These are phyloP conservation scores for Blastomyces emzantsi DNA, from an alignment of 2,329 filamentous ascomycete genomes.

Conservation along the genomic window DNA sequence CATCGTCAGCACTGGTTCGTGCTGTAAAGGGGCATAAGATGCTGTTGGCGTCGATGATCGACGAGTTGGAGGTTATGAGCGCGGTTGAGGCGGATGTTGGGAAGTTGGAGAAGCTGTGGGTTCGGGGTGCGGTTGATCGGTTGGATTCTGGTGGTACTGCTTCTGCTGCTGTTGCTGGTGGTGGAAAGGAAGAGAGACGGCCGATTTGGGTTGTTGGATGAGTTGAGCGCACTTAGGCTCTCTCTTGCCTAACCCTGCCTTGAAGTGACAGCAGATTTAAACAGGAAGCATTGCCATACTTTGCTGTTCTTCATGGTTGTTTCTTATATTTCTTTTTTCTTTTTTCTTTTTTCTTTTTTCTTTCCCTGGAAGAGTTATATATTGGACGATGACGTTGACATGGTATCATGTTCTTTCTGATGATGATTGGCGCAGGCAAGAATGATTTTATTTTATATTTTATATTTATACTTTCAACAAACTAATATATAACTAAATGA, in stretches of 20 bases:
- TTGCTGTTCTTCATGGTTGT: neutral
- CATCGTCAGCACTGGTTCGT: slow-evolving; percentile 25
- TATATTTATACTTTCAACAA: neutral
- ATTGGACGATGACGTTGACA: neutral
- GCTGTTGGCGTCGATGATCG: slow-evolving; percentile 28
- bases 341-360: neutral
- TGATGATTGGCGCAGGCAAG: neutral
- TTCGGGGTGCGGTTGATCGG: slow-evolving; percentile 25
- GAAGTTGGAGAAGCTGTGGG: slow-evolving; percentile 26
- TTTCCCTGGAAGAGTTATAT: neutral
- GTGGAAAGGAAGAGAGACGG: slow-evolving; percentile 18
- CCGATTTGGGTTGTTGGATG: neutral
- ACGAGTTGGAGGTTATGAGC: slow-evolving; percentile 30
- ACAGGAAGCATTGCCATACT: neutral
- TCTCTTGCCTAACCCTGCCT: neutral
- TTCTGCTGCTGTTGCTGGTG: neutral
- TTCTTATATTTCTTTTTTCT: neutral
- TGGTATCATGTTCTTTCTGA: neutral
- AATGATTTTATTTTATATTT: neutral
- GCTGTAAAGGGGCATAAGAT: slow-evolving; percentile 24
- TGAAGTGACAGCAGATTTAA: no score
- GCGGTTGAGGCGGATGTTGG: slow-evolving; percentile 30
- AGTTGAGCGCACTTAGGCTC: no score
- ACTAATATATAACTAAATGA: neutral
- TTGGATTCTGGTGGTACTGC: slow-evolving; percentile 15